A percentile compares a stretch with the other conserved stretches of the same genome.
These are phyloP conservation scores for Fusarium sp. DNA, from an alignment of 2,329 filamentous ascomycete species.

Conservation along the genomic window DNA sequence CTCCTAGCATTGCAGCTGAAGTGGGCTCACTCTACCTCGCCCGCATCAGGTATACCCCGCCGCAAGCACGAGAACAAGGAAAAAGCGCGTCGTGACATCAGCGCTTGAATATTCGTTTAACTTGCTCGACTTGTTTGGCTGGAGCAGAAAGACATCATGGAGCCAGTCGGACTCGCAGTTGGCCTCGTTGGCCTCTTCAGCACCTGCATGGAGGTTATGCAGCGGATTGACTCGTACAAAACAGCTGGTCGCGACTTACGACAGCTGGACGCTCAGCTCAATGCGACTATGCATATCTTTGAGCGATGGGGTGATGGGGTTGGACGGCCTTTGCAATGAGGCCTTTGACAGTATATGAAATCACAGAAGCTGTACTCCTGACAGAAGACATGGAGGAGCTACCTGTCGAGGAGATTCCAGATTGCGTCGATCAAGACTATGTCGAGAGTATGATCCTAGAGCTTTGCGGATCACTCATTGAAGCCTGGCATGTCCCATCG, in stretches of 20 bases:
- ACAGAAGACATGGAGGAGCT: fast-evolving
- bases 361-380: background rate
- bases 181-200: background rate
- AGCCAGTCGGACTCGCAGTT: background rate
- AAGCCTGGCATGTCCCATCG: fast-evolving
- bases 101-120: fast-evolving
- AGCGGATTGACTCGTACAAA: background rate
- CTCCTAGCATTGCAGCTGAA: background rate
- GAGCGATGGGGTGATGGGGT: background rate
- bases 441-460: background rate
- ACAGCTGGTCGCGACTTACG: background rate
- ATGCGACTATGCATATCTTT: background rate
- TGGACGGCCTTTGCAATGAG: slow-evolving; percentile 43
- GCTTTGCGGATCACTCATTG: background rate
- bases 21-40: background rate
- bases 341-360: slow-evolving; percentile 7
- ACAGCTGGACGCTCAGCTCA: background rate
- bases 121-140: background rate
- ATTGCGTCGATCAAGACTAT: background rate
- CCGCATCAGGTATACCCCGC: background rate
- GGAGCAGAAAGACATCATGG: background rate
- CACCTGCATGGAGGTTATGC: background rate
- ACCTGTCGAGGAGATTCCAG: fast-evolving
- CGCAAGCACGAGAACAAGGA: fast-evolving
- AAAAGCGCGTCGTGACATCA: fast-evolving